Base-by-base conservation (phyloP, 2,329 filamentous ascomycete genomes). In the Myrmaecium sp. region DNA sequence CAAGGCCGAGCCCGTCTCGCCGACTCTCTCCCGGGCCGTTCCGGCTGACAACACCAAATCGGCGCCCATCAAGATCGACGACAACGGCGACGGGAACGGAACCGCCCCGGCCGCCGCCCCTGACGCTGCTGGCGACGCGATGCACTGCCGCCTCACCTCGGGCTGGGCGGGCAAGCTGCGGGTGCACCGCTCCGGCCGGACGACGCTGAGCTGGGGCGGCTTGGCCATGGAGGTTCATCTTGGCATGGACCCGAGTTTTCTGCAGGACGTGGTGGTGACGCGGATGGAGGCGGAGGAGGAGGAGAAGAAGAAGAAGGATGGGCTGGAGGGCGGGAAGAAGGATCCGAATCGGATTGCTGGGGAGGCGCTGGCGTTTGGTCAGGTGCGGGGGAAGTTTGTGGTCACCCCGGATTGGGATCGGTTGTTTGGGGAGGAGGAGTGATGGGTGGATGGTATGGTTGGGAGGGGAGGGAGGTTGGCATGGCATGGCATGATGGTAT, bases 381-480 rank as follows among this genome's bases (percentile, higher is more conserved):
- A 69, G 38, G 55, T 74, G n/a, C 66, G 63, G 44, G 66, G 65
- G 28, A 74, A 72, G 47, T 72, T 74, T 41, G 65, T 74, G 2
- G 62, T 73, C 17, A 64, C 58, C 26, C 70, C 70, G 9, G 60
- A 74, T 41, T 73, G 67, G 64, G 54, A 56, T 24, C 54, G 60
- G 38, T 59, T 72, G 33, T 44, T 62, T 29, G 44, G 46, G 19
- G 41, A 23, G 21, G n/a, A n/a, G n/a, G n/a, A n/a, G n/a, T n/a
- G n/a, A n/a, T n/a, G n/a, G n/a, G n/a, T n/a, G n/a, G n/a, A n/a
- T n/a, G n/a, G n/a, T n/a, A n/a, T n/a, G n/a, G n/a, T n/a, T n/a
- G n/a, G n/a, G n/a, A n/a, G n/a, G n/a, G n/a, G n/a, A n/a, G n/a
- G n/a, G n/a, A n/a, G n/a, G n/a, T n/a, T n/a, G n/a, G n/a, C n/a